phyloP scores from a whole-genome alignment of 75 land plant genomes.

The Selaginella moellendorffii region DNA sequence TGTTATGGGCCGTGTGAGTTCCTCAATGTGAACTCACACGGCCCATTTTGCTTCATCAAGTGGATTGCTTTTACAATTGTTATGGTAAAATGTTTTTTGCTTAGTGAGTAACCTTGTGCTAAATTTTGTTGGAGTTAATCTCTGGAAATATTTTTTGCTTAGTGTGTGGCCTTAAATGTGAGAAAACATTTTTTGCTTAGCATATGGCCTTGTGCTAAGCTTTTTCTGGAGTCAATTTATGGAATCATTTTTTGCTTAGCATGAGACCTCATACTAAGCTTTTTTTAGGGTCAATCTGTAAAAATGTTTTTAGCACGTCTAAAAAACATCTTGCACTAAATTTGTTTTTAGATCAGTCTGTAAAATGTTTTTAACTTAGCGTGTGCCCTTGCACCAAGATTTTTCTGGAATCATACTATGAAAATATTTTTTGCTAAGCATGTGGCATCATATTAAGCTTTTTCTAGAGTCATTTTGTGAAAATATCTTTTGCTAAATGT shows the following conservation, averaged over 20 bases:
- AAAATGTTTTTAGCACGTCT: neutral
- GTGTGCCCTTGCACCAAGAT: neutral
- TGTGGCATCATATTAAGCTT: neutral
- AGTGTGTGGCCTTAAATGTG: neutral
- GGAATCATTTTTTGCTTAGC: neutral
- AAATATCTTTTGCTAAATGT: too few relatives aligned
- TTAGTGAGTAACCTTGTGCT: neutral
- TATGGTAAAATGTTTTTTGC: neutral
- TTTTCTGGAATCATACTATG: neutral
- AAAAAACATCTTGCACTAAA: neutral
- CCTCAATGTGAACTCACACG: too few relatives aligned
- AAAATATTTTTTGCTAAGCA: neutral
- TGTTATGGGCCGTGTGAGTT: too few relatives aligned
- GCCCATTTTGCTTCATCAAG: too few relatives aligned
- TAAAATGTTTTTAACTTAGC: neutral
- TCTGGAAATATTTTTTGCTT: neutral
- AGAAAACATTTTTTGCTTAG: neutral
- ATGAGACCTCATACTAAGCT: neutral
- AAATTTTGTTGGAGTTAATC: neutral
- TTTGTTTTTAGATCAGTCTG: neutral
- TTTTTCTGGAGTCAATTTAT: neutral
- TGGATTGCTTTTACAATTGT: too few relatives aligned
- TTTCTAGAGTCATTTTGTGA: too few relatives aligned
- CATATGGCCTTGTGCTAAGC: neutral
- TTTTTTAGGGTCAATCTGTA: neutral